Percentiles rank a stretch among this genome's conserved stretches.
These are phyloP conservation scores for Malbranchea cinnamomea DNA, from an alignment of 2,329 filamentous ascomycete genomes.

Conservation along the genomic window DNA sequence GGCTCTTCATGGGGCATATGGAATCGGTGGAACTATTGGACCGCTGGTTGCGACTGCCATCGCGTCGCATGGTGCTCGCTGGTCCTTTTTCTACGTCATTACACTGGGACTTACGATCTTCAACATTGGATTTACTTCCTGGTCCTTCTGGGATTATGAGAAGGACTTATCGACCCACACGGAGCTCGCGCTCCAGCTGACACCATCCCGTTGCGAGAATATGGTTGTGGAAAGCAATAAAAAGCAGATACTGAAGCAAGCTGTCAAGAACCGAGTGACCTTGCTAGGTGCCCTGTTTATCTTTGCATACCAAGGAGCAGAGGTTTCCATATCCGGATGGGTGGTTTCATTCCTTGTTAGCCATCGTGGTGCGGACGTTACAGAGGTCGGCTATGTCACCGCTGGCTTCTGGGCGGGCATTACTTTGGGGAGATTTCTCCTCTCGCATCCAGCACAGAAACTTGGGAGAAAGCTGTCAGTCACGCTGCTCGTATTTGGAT, in stretches of 20 bases:
- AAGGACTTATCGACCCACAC: slow-evolving; percentile 37
- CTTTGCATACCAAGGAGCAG: slow-evolving; percentile 73
- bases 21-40: slow-evolving; percentile 46
- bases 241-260: slow-evolving; percentile 28
- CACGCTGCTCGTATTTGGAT: slow-evolving; percentile 44
- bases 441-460: slow-evolving; percentile 50
- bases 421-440: slow-evolving; percentile 57
- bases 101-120: slow-evolving; percentile 42
- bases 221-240: slow-evolving; percentile 15
- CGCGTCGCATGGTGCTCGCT: slow-evolving; percentile 44
- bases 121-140: slow-evolving; percentile 45
- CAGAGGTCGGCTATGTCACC: slow-evolving; percentile 64
- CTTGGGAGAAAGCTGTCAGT: slow-evolving; percentile 60
- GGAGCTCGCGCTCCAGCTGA: slow-evolving; percentile 28
- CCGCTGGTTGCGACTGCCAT: slow-evolving; percentile 64
- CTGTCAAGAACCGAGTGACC: slow-evolving; percentile 42
- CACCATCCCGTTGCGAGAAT: slow-evolving; percentile 26
- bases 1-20: slow-evolving; percentile 27
- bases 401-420: slow-evolving; percentile 56
- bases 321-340: slow-evolving; percentile 75
- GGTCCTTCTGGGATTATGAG: slow-evolving; percentile 58
- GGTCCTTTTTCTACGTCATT: slow-evolving; percentile 61
- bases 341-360: slow-evolving; percentile 72
- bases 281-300: slow-evolving; percentile 66
- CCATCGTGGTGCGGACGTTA: slow-evolving; percentile 53